phyloP scores from a whole-genome alignment of 805 yeast genomes.

The Candida jianshihensis region DNA sequence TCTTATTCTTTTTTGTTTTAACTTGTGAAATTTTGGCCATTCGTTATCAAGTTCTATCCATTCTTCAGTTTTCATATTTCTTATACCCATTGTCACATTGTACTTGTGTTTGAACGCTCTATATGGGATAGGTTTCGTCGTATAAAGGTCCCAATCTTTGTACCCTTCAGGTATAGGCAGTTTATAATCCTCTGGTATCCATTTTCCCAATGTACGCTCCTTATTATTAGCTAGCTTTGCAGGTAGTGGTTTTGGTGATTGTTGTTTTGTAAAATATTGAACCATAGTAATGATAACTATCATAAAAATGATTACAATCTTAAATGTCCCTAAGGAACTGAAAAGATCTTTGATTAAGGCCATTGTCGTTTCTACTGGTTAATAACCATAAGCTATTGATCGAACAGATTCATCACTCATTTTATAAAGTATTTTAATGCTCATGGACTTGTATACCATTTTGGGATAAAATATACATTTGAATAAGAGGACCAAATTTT shows the following conservation, averaged over 20 bases:
- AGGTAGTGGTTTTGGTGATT: slow-evolving; percentile 22
- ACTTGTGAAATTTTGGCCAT: slow-evolving; percentile 49
- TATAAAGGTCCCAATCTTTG: slow-evolving; percentile 19
- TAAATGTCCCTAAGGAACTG: too few species aligned
- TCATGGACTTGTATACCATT: background rate
- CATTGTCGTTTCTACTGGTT: too few species aligned
- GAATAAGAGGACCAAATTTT: background rate
- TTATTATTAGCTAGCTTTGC: slow-evolving; percentile 35
- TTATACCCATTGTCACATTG: slow-evolving; percentile 62
- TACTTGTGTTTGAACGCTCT: slow-evolving; percentile 58
- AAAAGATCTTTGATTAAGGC: too few species aligned
- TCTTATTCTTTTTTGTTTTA: slow-evolving; percentile 42
- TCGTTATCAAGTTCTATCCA: slow-evolving; percentile 69
- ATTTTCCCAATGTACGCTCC: slow-evolving; percentile 39
- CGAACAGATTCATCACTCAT: too few species aligned
- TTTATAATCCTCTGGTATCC: slow-evolving; percentile 46
- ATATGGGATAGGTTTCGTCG: slow-evolving; percentile 17
- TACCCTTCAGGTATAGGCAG: slow-evolving; percentile 45
- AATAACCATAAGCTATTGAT: too few species aligned
- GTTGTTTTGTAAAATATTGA: background rate
- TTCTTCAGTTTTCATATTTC: slow-evolving; percentile 50
- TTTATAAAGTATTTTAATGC: too few species aligned
- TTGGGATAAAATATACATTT: background rate
- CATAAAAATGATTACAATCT: background rate
- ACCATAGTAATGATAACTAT: slow-evolving; percentile 2